Conservation (phyloP, 192 early-diverging fungal genomes). For the Kickxella alabastrina region DNA sequence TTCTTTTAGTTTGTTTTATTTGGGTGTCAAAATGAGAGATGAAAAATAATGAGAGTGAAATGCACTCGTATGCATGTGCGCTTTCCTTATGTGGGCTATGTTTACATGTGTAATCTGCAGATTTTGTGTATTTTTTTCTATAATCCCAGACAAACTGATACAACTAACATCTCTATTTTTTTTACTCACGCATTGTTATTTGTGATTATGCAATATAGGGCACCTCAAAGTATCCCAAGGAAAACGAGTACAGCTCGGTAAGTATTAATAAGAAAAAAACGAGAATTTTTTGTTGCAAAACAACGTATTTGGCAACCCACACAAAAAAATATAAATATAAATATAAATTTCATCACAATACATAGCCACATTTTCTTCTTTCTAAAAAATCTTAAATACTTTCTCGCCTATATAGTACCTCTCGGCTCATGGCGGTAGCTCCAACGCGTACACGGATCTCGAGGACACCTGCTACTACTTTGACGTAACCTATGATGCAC, state of each 20-base stretch:
- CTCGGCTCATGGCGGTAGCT: conserved; percentile 41
- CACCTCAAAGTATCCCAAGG: conserved; percentile 69
- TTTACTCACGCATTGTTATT: not conserved
- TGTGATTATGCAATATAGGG: conserved; percentile 46
- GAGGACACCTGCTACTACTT: conserved; percentile 53
- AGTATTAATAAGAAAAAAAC: not conserved
- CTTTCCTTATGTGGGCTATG: no score
- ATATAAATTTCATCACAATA: no score
- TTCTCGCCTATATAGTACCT: conserved; percentile 26
- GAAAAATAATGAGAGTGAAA: no score
- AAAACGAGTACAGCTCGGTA: conserved; percentile 65
- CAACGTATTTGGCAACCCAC: no score
- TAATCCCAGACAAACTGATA: no score
- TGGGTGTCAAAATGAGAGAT: no score
- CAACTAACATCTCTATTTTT: not conserved
- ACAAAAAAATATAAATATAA: no score
- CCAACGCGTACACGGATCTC: conserved; percentile 52
- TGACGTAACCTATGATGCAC: conserved; percentile 48
- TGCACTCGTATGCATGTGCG: no score
- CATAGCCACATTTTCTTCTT: no score
- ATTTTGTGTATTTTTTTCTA: no score
- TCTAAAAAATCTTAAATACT: no score
- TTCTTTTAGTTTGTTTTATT: conserved; percentile 2
- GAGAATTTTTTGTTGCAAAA: not conserved
- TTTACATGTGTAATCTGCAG: no score